Evolutionary conservation across 2,329 filamentous ascomycete species (phyloP).

Genomic region (Xylariaceae sp.): DNA sequence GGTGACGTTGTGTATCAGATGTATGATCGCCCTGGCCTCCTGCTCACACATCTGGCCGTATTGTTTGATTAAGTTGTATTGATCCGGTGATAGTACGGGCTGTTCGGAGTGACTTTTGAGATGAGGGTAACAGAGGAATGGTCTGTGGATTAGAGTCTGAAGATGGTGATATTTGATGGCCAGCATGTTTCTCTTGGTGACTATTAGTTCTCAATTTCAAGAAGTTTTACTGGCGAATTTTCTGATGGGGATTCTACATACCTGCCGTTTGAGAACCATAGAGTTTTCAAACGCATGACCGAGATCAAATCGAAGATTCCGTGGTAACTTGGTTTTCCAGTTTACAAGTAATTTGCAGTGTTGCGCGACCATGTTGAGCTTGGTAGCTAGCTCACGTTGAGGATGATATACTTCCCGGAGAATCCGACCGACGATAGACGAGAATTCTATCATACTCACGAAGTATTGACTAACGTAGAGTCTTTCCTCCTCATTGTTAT

Average conservation of each 20-base stretch:
- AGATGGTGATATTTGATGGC: conserved; percentile 5
- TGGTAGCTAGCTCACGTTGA: conserved; percentile 1
- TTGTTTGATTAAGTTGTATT: conserved; percentile 1
- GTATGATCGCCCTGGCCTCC: background rate
- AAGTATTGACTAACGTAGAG: conserved; percentile 3
- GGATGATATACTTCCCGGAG: conserved; percentile 2
- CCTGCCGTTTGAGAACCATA: conserved; percentile 1
- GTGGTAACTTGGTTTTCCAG: conserved; percentile 4
- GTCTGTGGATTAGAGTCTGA: conserved; percentile 2
- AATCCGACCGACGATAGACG: conserved; percentile 2
- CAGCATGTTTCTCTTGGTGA: conserved; percentile 7
- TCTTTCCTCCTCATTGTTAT: background rate
- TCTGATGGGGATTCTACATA: too few relatives aligned
- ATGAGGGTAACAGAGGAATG: conserved; percentile 1
- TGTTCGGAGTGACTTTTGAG: too few relatives aligned
- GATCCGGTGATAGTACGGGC: too few relatives aligned
- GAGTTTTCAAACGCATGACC: conserved; percentile 7
- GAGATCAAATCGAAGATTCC: conserved; percentile 5
- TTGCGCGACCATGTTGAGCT: background rate
- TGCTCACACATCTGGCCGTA: conserved; percentile 1
- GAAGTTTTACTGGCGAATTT: too few relatives aligned
- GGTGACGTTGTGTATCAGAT: conserved; percentile 1
- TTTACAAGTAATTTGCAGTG: background rate
- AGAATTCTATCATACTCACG: conserved; percentile 4
- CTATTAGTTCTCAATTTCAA: too few relatives aligned